A percentile compares a stretch with the other conserved stretches of the same genome.
These are phyloP conservation scores for Wickerhamomyces mucosus DNA, from an alignment of 805 yeast genomes.

Conservation along the genomic window DNA sequence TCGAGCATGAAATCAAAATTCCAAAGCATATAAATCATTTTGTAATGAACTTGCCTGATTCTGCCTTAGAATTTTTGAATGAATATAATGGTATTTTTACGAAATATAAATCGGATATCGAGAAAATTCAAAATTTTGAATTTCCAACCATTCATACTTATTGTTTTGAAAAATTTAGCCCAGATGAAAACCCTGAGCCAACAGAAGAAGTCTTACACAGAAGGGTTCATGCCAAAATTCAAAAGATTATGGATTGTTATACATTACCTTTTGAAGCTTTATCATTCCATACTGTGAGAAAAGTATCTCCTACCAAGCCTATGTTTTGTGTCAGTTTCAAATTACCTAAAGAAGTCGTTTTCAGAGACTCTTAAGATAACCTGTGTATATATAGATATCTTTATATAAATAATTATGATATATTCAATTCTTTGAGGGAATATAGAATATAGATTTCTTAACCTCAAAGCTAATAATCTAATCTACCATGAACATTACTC, in stretches of 20 bases:
- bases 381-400: no score
- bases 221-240: conserved; percentile 52
- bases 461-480: conserved; percentile 27
- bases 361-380: conserved; percentile 24
- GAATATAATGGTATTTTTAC: conserved; percentile 68
- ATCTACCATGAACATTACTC: conserved; percentile 36
- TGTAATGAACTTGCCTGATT: conserved; percentile 94
- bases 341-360: conserved; percentile 62
- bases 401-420: no score
- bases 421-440: no score
- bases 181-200: conserved; percentile 59
- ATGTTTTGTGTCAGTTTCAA: conserved; percentile 85
- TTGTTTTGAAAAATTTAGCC: conserved; percentile 85
- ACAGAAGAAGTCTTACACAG: conserved; percentile 52
- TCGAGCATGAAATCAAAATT: conserved; percentile 22
- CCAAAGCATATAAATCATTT: conserved; percentile 60
- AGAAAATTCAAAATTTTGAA: conserved; percentile 34
- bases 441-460: neutral
- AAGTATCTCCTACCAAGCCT: conserved; percentile 93
- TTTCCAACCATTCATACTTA: conserved; percentile 80
- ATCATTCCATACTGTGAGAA: conserved; percentile 76
- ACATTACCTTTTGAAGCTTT: conserved; percentile 38
- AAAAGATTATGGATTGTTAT: conserved; percentile 33
- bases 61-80: conserved; percentile 75
- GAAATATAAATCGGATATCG: conserved; percentile 26